Evolutionary conservation across 139 green algal species (phyloP).

Genomic region (Chlamydomonas sp.): DNA sequence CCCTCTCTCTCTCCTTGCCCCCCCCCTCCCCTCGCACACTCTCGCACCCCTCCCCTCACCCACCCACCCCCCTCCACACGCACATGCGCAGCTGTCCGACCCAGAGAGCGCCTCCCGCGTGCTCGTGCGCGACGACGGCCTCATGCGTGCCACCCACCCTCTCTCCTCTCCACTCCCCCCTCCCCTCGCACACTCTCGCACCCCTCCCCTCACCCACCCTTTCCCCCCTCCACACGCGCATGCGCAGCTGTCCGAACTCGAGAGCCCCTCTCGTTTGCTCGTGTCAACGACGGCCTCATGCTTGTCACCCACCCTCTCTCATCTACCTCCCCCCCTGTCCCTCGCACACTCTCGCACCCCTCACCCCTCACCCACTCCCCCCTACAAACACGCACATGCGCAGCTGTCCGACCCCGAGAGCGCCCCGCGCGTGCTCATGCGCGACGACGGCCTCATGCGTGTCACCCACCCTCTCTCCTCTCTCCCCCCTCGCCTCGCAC

Average conservation of each 20-base stretch:
- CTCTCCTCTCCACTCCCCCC: neutral
- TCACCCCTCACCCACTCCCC: neutral
- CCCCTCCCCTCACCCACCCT: neutral
- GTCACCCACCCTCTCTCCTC: too few relatives aligned
- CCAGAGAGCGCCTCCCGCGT: too few relatives aligned
- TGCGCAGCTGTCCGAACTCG: too few relatives aligned
- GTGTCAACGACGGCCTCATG: too few relatives aligned
- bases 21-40: neutral
- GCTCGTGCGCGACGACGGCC: neutral
- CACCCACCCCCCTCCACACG: constrained; percentile 1
- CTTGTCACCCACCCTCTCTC: too few relatives aligned
- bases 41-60: neutral
- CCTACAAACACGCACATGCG: neutral
- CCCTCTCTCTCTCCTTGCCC: too few relatives aligned
- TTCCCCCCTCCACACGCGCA: neutral
- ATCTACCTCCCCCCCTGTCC: neutral
- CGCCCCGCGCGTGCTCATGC: too few relatives aligned
- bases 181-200: neutral
- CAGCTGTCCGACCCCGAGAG: too few relatives aligned
- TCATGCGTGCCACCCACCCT: neutral
- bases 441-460: too few relatives aligned
- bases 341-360: too few relatives aligned
- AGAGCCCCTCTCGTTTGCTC: too few relatives aligned
- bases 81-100: neutral
- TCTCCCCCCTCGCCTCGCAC: neutral